Percentiles rank a stretch among this genome's conserved stretches.
Evolutionary conservation across 805 yeast genomes (phyloP).

Genomic region (Ogataea pini): DNA sequence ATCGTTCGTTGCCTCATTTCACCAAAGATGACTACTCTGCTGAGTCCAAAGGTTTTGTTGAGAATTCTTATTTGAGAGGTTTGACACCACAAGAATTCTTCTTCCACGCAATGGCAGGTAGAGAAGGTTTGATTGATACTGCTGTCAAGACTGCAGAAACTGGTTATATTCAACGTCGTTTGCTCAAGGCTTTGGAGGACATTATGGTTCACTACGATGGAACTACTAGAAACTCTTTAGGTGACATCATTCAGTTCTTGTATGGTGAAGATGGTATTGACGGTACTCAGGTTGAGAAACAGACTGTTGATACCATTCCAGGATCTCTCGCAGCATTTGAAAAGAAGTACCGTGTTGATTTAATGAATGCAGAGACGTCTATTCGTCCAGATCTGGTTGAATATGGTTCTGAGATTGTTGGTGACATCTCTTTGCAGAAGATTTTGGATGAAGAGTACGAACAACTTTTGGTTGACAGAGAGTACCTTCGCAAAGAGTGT

Average conservation of each 20-base stretch:
- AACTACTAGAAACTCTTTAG: constrained; percentile 95
- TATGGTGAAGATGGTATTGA: constrained; percentile 99
- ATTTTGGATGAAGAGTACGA: constrained; percentile 80
- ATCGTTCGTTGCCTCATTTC: constrained; percentile 95
- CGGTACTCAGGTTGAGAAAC: constrained; percentile 97
- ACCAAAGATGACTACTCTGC: constrained; percentile 98
- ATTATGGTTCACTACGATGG: constrained; percentile 98
- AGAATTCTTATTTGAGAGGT: constrained; percentile 95
- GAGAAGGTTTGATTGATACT: constrained; percentile 99
- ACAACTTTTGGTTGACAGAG: constrained; percentile 77
- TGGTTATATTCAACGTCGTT: constrained; percentile 97
- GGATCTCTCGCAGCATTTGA: constrained; percentile 87
- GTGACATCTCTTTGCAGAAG: constrained; percentile 82
- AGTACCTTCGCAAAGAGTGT: constrained; percentile 71
- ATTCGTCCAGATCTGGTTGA: constrained; percentile 76
- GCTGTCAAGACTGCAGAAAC: constrained; percentile 99
- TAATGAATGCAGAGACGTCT: constrained; percentile 67
- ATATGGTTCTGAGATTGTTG: constrained; percentile 86
- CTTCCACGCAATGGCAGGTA: constrained; percentile 99
- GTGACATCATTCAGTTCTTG: constrained; percentile 92
- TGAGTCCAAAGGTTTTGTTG: constrained; percentile 97
- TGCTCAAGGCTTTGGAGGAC: constrained; percentile 95
- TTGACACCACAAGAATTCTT: constrained; percentile 98
- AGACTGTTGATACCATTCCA: constrained; percentile 91
- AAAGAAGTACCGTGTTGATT: constrained; percentile 80